Evolutionary conservation across 164 flowering plant species (phyloP).

Genomic region (Umbellularia californica): DNA sequence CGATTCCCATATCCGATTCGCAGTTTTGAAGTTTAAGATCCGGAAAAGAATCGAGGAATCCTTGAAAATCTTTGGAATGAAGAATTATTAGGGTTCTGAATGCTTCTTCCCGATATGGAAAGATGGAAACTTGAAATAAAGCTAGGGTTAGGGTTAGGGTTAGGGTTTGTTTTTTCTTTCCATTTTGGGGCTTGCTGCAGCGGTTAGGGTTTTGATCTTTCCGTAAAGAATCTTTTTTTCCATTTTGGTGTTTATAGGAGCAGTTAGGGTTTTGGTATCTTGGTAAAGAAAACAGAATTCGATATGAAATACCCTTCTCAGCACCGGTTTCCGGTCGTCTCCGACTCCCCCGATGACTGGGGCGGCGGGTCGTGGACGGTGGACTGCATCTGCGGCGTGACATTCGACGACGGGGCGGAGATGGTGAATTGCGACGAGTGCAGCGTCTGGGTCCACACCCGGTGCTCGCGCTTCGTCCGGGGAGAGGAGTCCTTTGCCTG

Average conservation of each 20-base stretch:
- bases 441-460: constrained; percentile 98
- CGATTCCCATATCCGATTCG: too few species aligned
- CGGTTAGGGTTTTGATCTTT: background rate
- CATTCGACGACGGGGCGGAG: constrained; percentile 94
- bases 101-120: too few species aligned
- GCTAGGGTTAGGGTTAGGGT: too few species aligned
- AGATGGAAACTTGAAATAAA: too few species aligned
- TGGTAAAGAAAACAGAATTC: constrained; percentile 3
- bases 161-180: too few species aligned
- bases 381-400: constrained; percentile 94
- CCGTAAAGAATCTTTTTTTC: constrained; percentile 1
- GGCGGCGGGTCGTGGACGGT: constrained; percentile 95
- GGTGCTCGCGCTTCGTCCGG: constrained; percentile 79
- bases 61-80: too few species aligned
- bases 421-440: constrained; percentile 99
- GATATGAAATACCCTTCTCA: constrained; percentile 67
- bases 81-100: too few species aligned
- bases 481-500: constrained; percentile 75
- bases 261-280: constrained; percentile 15
- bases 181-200: too few species aligned
- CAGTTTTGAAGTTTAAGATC: too few species aligned
- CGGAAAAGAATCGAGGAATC: too few species aligned
- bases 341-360: constrained; percentile 85
- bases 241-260: constrained; percentile 3
- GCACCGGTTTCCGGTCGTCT: constrained; percentile 35